phyloP scores from a whole-genome alignment of 2,329 filamentous ascomycete species.

The Gliomastix tumulicola region DNA sequence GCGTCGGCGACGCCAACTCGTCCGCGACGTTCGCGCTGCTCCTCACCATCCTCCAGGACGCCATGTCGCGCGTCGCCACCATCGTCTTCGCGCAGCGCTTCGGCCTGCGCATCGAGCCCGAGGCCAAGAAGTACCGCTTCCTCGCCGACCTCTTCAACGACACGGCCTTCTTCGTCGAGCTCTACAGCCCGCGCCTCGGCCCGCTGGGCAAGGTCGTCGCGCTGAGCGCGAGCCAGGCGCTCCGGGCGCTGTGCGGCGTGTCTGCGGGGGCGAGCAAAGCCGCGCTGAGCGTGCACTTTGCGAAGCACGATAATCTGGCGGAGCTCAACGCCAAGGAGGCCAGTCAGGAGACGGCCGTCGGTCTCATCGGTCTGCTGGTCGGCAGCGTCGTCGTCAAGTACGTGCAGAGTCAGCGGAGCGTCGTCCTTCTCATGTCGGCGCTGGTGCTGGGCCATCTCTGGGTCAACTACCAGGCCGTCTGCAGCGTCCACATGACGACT shows the following conservation, averaged over 20 bases:
- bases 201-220: conserved; percentile 39
- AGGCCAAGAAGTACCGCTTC: conserved; percentile 85
- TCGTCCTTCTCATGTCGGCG: conserved; percentile 65
- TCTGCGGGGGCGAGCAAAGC: conserved; percentile 88
- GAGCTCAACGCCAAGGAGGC: conserved; percentile 94
- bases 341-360: conserved; percentile 91
- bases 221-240: conserved; percentile 41
- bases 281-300: conserved; percentile 87
- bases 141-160: conserved; percentile 88
- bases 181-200: conserved; percentile 68
- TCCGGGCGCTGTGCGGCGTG: conserved; percentile 71
- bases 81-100: conserved; percentile 81
- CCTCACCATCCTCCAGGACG: conserved; percentile 76
- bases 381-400: conserved; percentile 76
- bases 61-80: conserved; percentile 73
- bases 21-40: conserved; percentile 76
- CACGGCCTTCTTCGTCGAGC: conserved; percentile 76
- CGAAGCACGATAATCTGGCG: conserved; percentile 76
- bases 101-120: conserved; percentile 76
- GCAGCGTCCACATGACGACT: conserved; percentile 73
- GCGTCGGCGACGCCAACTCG: conserved; percentile 73
- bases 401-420: conserved; percentile 63
- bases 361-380: conserved; percentile 76
- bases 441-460: conserved; percentile 71
- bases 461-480: conserved; percentile 82